Conservation (phyloP, 192 early-diverging fungal species). For the Linnemannia schmuckeri region DNA sequence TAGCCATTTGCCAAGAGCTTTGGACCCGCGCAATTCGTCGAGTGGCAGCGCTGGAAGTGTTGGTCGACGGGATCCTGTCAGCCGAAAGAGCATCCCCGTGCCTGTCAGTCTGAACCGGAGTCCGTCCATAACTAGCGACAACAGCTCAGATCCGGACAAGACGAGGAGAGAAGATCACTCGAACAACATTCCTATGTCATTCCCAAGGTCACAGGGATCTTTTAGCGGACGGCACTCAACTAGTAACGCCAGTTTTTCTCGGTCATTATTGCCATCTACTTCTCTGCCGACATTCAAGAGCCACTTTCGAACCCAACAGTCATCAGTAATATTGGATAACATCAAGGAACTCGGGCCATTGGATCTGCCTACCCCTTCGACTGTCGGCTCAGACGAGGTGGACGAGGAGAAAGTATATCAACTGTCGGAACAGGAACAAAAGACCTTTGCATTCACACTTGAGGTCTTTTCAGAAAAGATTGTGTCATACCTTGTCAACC, state of each 20-base stretch:
- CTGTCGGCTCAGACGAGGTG: background rate
- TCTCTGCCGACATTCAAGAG: background rate
- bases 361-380: background rate
- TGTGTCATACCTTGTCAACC: constrained; percentile 63
- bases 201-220: constrained; percentile 12
- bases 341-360: background rate
- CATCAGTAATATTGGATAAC: background rate
- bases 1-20: background rate
- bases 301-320: background rate
- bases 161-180: constrained; percentile 2
- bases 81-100: constrained; percentile 20
- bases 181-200: constrained; percentile 18
- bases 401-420: constrained; percentile 28
- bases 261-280: background rate
- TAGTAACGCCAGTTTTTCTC: background rate
- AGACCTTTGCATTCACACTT: constrained; percentile 53
- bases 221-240: background rate
- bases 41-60: constrained; percentile 13
- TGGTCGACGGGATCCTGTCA: constrained; percentile 6
- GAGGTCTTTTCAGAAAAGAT: constrained; percentile 62
- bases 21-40: background rate
- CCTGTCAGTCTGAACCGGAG: constrained; percentile 1
- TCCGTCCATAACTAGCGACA: constrained; percentile 39
- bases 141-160: constrained; percentile 45
- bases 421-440: constrained; percentile 47